Percentiles rank a stretch among this genome's conserved stretches.
phyloP scores from a whole-genome alignment of 768 basidiomycete genomes.

The Sporobolomyces pararoseus region DNA sequence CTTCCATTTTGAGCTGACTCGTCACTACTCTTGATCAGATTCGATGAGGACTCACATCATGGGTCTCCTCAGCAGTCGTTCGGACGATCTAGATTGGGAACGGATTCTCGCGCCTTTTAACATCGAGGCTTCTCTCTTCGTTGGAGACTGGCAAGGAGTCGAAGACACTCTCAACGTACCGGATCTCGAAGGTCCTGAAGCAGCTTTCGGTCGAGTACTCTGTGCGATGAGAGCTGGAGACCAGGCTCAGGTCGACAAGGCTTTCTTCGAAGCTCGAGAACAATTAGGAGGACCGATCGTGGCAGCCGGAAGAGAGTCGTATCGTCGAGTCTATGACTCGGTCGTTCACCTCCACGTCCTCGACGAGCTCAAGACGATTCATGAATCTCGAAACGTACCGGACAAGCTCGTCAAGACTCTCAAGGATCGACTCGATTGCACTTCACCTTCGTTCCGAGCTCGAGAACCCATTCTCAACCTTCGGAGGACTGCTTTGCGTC shows the following conservation, averaged over 20 bases:
- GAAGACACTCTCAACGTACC: conserved; percentile 53
- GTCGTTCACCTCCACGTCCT: conserved; percentile 77
- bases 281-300: conserved; percentile 74
- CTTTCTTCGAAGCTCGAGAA: conserved; percentile 64
- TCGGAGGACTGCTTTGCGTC: conserved; percentile 73
- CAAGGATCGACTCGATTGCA: conserved; percentile 64
- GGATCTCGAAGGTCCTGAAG: conserved; percentile 55
- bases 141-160: conserved; percentile 86
- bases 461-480: conserved; percentile 86
- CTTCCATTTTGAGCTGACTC: not conserved
- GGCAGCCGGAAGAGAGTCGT: conserved; percentile 73
- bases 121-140: conserved; percentile 92
- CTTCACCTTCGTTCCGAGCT: conserved; percentile 79
- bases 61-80: conserved; percentile 63
- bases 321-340: conserved; percentile 81
- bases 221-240: conserved; percentile 69
- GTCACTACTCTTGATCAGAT: conserved; percentile 58
- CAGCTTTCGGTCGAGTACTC: conserved; percentile 72
- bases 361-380: conserved; percentile 70
- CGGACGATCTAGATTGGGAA: conserved; percentile 79
- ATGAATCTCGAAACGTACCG: conserved; percentile 36
- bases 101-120: conserved; percentile 71
- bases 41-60: conserved; percentile 89
- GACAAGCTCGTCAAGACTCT: conserved; percentile 51
- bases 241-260: conserved; percentile 52